Base-by-base conservation (phyloP, 306 rosid species). In the Glycine soja region DNA sequence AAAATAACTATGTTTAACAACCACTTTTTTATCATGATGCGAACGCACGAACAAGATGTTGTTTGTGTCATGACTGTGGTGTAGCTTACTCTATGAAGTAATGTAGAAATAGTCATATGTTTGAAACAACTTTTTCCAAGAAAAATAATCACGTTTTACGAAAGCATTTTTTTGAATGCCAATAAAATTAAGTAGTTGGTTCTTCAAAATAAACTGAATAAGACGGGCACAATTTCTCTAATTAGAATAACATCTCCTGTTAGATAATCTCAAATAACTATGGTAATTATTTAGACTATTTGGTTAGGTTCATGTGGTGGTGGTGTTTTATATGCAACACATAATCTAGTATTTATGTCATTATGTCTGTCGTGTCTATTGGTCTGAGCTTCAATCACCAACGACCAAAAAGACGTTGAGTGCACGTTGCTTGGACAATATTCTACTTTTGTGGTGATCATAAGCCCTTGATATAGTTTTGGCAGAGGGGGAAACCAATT, bases 321-420 rank as follows among this genome's bases (percentile, higher is more conserved):
- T 19, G 24, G n/a, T n/a, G n/a, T n/a, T n/a, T n/a, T n/a, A n/a
- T n/a, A n/a, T n/a, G n/a, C n/a, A n/a, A n/a, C n/a, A n/a, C n/a
- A n/a, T n/a, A n/a, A n/a, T n/a, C n/a, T n/a, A n/a, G n/a, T 24
- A 24, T 24, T 24, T 1, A 24, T 24, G 30, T 24, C 30, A 24
- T 24, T 1, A 19, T 24, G 30, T 24, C 24, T 19, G 24, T 19
- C 24, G 1, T 19, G 24, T 0, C 24, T 19, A 24, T 1, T 24
- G 30, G 30, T 24, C 30, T 19, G 24, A 19, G 24, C 24, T 24
- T 24, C 30, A 96, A 81, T 96, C 99, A 80, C 99, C 99, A 54
- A 92, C 97, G 71, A 96, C 99, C 95, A 96, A 88, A 42, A 93
- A 58, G 81, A 90, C 62, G 67, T 96, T 96, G 62, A 93, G 92